Evolutionary conservation across 257 asterid species (phyloP).

Genomic region (Ligustrum vulgare): DNA sequence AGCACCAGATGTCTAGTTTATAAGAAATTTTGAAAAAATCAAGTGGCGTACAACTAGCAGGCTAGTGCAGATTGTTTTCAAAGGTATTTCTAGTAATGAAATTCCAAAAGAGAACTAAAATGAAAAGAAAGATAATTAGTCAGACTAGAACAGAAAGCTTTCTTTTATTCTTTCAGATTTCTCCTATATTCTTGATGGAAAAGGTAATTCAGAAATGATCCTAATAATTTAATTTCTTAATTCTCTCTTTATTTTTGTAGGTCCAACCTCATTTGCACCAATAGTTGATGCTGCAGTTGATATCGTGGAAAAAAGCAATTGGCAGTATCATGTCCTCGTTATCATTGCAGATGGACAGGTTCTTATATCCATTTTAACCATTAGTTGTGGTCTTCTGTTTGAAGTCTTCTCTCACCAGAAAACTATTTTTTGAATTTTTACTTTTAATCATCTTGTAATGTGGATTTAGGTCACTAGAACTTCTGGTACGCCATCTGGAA

Average conservation of each 20-base stretch:
- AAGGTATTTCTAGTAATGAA: neutral
- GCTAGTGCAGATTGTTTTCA: too few relatives aligned
- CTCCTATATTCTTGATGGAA: neutral
- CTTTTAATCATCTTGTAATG: slow-evolving; percentile 4
- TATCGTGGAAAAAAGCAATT: slow-evolving; percentile 74
- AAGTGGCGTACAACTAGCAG: too few relatives aligned
- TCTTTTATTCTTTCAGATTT: neutral
- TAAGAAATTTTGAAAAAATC: too few relatives aligned
- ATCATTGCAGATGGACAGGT: slow-evolving; percentile 97
- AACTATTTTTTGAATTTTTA: neutral
- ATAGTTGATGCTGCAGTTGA: slow-evolving; percentile 73
- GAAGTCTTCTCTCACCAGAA: neutral
- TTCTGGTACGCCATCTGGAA: slow-evolving; percentile 54
- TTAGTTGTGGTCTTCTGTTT: neutral
- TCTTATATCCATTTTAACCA: slow-evolving; percentile 8
- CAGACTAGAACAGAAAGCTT: neutral
- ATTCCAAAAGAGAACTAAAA: neutral
- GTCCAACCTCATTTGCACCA: slow-evolving; percentile 93
- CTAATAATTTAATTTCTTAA: neutral
- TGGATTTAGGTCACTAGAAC: slow-evolving; percentile 66
- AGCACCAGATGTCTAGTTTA: too few relatives aligned
- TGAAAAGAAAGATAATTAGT: neutral
- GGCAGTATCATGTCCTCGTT: slow-evolving; percentile 90
- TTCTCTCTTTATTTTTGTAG: slow-evolving; percentile 26
- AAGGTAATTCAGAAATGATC: neutral